Evolutionary conservation across 2,329 filamentous ascomycete genomes (phyloP), one percentile per base, ranked within the genome.

Genomic region (Fusarium bactridioides): DNA sequence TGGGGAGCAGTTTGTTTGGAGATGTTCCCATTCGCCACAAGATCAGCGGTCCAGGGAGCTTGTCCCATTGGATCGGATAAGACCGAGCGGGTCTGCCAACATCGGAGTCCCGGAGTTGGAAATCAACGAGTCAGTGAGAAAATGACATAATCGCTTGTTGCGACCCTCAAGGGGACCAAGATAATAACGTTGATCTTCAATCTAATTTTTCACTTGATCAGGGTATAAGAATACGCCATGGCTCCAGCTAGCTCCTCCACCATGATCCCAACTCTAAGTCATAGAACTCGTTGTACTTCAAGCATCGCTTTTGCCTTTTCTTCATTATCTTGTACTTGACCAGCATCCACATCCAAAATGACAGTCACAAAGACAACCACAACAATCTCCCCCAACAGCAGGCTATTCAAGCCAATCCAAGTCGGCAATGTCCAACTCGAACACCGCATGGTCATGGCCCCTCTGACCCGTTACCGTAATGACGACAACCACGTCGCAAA

Each of bases 401-500:
- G 38, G 44, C 69, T 76, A 3, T 75, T 76, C 51, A 77, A 80
- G 61, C 75, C 61, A 13, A 55, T 78, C 10, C 63, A 74, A 51
- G 50, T 78, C 23, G 76, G 76, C 48, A 55, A 70, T 55, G 23
- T 53, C 21, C 64, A 65, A 13, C 65, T 78, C 4, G 37, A 75
- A 7, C 73, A 77, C 29, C 76, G 77, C 19, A 70, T 78, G 21
- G 76, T 73, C 25, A 68, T 79, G 55, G 71, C 77, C 19, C 70
- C 76, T 2, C 57, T 78, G 51, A 90, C 88, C n/a, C 84, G 87
- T 23, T 84, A 83, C 76, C 86, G 87, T 57, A 82, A 82, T 56
- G 82, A 83, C 60, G 80, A 87, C 61, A 70, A 81, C n/a, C 76
- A 80, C 15, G 74, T 77, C 4, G 76, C 80, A 18, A 69, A 78